A percentile compares a stretch with the other conserved stretches of the same genome.
Conservation (phyloP, 495 filamentous ascomycete genomes). For the Cetradonia linearis region DNA sequence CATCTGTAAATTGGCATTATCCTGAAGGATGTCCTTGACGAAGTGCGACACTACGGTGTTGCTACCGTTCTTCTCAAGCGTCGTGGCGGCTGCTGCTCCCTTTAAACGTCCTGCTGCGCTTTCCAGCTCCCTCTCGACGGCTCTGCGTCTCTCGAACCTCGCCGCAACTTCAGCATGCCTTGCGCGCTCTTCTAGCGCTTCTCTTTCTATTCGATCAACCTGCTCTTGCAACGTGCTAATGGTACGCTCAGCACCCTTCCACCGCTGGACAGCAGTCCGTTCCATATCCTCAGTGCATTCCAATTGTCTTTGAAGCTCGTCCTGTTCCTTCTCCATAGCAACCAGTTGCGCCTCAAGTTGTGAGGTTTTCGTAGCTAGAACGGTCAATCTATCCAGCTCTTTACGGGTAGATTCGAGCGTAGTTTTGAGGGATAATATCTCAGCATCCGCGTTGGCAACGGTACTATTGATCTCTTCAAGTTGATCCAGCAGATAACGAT, state of each 20-base stretch:
- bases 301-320: conserved; percentile 55
- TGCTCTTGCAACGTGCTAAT: conserved; percentile 70
- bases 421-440: conserved; percentile 58
- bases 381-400: conserved; percentile 62
- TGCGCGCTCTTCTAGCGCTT: conserved; percentile 72
- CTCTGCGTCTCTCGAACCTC: conserved; percentile 66
- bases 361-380: conserved; percentile 60
- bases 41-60: conserved; percentile 77
- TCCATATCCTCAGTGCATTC: conserved; percentile 56
- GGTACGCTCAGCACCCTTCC: conserved; percentile 69
- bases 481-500: conserved; percentile 64
- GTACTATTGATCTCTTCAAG: conserved; percentile 70
- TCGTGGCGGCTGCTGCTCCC: conserved; percentile 59
- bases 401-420: conserved; percentile 64
- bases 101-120: conserved; percentile 67
- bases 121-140: conserved; percentile 66
- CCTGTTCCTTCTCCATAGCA: conserved; percentile 72
- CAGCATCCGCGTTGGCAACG: conserved; percentile 63
- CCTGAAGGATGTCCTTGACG: conserved; percentile 87
- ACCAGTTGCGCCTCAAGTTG: conserved; percentile 68
- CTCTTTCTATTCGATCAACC: conserved; percentile 78
- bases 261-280: conserved; percentile 64
- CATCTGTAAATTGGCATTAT: conserved; percentile 86
- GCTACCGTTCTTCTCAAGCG: conserved; percentile 45
- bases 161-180: conserved; percentile 70